Conservation (phyloP, 176 grass and related monocot species). For the Musa itinerans region DNA sequence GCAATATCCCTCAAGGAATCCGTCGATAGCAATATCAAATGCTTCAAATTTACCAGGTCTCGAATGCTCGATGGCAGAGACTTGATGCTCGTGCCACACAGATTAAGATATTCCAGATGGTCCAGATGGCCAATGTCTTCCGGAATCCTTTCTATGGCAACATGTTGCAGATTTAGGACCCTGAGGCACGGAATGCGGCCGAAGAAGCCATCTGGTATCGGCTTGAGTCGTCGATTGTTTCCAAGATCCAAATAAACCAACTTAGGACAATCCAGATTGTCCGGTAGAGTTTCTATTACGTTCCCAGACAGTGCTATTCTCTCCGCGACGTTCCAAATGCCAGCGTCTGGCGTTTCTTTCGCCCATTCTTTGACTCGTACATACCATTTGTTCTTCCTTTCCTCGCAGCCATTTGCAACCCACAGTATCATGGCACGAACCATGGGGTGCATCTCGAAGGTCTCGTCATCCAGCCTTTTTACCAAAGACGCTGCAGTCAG, state of each 20-base stretch:
- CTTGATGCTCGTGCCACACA: neutral
- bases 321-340: constrained; percentile 70
- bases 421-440: constrained; percentile 76
- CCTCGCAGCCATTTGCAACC: constrained; percentile 69
- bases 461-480: constrained; percentile 48
- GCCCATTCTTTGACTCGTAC: constrained; percentile 27
- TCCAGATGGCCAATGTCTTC: neutral
- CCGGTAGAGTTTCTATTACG: constrained; percentile 58
- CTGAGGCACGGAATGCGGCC: constrained; percentile 55
- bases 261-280: constrained; percentile 47
- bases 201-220: constrained; percentile 77
- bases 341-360: constrained; percentile 53
- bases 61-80: neutral
- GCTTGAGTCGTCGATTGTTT: constrained; percentile 43
- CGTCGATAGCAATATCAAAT: neutral
- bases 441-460: constrained; percentile 79
- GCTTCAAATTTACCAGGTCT: neutral
- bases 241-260: constrained; percentile 66
- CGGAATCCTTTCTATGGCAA: neutral
- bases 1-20: neutral
- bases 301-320: constrained; percentile 65
- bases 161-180: neutral
- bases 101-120: neutral
- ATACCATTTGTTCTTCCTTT: constrained; percentile 68
- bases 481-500: constrained; percentile 71